phyloP scores from a whole-genome alignment of 2,329 filamentous ascomycete genomes.

The Rhinocladiella similis region DNA sequence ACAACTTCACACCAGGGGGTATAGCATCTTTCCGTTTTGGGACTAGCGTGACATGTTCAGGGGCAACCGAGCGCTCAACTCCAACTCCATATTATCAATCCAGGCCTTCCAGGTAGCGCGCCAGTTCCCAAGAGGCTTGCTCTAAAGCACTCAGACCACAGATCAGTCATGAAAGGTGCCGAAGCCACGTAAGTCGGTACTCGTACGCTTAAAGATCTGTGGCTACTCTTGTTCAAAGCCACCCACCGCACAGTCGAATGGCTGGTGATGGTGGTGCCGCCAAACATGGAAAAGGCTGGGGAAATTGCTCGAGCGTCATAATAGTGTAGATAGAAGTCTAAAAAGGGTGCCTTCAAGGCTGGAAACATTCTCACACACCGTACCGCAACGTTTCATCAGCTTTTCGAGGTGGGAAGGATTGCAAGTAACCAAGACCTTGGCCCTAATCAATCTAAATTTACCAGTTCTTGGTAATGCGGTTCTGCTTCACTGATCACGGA shows the following conservation, averaged over 20 bases:
- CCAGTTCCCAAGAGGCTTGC: background rate
- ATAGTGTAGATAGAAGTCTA: background rate
- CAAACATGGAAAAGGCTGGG: background rate
- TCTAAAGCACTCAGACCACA: background rate
- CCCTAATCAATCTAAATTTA: background rate
- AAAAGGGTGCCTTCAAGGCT: background rate
- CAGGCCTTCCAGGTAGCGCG: too few species aligned
- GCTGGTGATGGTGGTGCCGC: background rate
- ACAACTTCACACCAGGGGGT: constrained; percentile 14
- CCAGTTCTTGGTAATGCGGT: background rate
- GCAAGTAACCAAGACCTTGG: background rate
- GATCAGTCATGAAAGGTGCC: background rate
- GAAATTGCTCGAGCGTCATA: background rate
- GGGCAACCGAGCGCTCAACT: constrained; percentile 5
- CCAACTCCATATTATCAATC: background rate
- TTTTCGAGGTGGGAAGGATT: background rate
- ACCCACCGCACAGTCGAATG: background rate
- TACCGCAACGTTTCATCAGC: background rate
- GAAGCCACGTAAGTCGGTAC: background rate
- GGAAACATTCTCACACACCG: background rate
- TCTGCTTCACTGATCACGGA: background rate
- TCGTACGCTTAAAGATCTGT: constrained; percentile 5
- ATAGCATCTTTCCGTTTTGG: background rate
- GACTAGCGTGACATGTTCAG: constrained; percentile 13
- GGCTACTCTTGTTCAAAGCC: constrained; percentile 4